Percentiles rank a stretch among this genome's conserved stretches.
phyloP scores from a whole-genome alignment of 2,329 filamentous ascomycete genomes.

The Drechslerella stenobrocha region DNA sequence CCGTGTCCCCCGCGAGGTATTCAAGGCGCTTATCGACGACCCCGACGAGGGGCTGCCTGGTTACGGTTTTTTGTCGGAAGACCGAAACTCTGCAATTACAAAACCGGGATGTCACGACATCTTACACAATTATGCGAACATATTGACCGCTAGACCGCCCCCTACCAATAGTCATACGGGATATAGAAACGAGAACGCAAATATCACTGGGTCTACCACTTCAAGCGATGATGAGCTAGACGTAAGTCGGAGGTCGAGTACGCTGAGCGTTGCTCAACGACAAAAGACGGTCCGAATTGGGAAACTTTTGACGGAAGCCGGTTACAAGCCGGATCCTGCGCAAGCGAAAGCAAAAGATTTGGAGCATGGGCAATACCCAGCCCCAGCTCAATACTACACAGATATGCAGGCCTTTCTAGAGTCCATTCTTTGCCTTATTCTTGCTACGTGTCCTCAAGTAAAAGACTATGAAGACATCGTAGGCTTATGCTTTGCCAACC shows the following conservation, averaged over 20 bases:
- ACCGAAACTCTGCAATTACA: slow-evolving; percentile 16
- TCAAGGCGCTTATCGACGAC: slow-evolving; percentile 27
- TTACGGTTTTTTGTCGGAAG: slow-evolving; percentile 32
- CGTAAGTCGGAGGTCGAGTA: too few species aligned
- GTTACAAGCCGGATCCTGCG: slow-evolving; percentile 13
- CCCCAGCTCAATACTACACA: slow-evolving; percentile 19
- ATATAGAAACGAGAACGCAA: not conserved
- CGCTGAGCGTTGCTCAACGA: too few species aligned
- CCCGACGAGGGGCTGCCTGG: slow-evolving; percentile 16
- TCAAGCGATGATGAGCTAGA: not conserved
- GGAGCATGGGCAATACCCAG: slow-evolving; percentile 15
- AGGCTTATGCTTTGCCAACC: slow-evolving; percentile 12
- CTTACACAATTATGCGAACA: slow-evolving; percentile 18
- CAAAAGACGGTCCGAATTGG: slow-evolving; percentile 14
- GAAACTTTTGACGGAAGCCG: slow-evolving; percentile 11
- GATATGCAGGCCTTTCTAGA: slow-evolving; percentile 36
- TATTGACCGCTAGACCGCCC: slow-evolving; percentile 2
- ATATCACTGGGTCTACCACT: not conserved
- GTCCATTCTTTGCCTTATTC: slow-evolving; percentile 25
- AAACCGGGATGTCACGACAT: slow-evolving; percentile 12
- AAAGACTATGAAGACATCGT: slow-evolving; percentile 19
- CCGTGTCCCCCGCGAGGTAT: slow-evolving; percentile 12
- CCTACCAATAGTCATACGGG: not conserved
- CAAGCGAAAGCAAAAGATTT: slow-evolving; percentile 2
- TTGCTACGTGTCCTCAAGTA: slow-evolving; percentile 25